A percentile compares a stretch with the other conserved stretches of the same genome.
Evolutionary conservation across 768 basidiomycete genomes (phyloP).

Genomic region (Hysterangium stoloniferum): DNA sequence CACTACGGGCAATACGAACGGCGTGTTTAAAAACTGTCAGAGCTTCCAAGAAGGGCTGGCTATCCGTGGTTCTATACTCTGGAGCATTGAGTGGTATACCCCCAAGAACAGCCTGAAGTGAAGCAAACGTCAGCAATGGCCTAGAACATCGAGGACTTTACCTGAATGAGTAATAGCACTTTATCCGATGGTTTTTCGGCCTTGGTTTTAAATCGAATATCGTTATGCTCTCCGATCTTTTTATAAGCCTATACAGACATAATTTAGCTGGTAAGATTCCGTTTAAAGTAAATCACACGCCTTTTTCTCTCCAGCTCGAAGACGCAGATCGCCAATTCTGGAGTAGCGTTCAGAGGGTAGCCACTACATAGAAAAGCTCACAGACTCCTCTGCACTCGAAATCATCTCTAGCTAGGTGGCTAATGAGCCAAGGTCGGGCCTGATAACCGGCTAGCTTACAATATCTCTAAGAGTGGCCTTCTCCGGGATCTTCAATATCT

Average conservation of each 20-base stretch:
- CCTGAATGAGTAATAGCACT: conserved; percentile 74
- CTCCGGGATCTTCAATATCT: conserved; percentile 52
- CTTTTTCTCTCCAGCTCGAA: conserved; percentile 70
- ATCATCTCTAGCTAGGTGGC: conserved; percentile 49
- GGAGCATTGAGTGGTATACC: conserved; percentile 59
- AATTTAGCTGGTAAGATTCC: neutral
- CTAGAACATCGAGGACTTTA: too few species aligned
- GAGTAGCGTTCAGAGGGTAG: conserved; percentile 1
- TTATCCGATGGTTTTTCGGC: conserved; percentile 69
- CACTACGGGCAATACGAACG: conserved; percentile 68
- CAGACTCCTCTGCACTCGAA: conserved; percentile 60
- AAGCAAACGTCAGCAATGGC: neutral
- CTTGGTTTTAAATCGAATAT: conserved; percentile 74
- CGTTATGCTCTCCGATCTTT: conserved; percentile 59
- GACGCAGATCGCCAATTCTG: conserved; percentile 60
- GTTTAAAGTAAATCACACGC: conserved; percentile 27
- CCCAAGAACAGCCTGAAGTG: conserved; percentile 55
- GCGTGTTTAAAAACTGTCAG: conserved; percentile 68
- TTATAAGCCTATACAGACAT: conserved; percentile 42
- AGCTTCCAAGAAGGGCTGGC: conserved; percentile 65
- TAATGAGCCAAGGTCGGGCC: conserved; percentile 18
- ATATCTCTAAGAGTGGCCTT: conserved; percentile 56
- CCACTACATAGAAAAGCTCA: conserved; percentile 1
- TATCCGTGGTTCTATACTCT: conserved; percentile 67
- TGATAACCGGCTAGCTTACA: conserved; percentile 30